Conservation (phyloP, 139 green algal genomes). For the Desmodesmus armatus region DNA sequence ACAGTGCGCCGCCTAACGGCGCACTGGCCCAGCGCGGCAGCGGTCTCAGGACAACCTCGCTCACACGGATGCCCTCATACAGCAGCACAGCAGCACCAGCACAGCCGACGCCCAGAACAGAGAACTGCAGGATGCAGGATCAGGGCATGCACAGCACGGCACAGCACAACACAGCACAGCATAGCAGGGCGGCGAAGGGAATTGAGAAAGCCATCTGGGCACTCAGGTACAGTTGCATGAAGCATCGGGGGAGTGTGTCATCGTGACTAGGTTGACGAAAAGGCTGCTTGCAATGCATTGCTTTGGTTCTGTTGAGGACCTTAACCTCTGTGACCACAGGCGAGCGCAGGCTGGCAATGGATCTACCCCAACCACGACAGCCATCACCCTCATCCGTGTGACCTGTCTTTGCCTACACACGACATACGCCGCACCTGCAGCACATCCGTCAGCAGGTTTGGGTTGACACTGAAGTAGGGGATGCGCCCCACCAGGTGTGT, state of each 20-base stretch:
- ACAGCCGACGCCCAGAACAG: conserved; percentile 63
- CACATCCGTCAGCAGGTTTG: conserved; percentile 70
- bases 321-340: too few relatives aligned
- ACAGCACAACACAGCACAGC: background rate
- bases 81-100: conserved; percentile 61
- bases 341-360: background rate
- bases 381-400: background rate
- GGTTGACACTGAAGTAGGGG: conserved; percentile 71
- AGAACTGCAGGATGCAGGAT: conserved; percentile 53
- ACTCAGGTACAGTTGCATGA: background rate
- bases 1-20: conserved; percentile 57
- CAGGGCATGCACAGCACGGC: background rate
- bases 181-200: background rate
- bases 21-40: conserved; percentile 61
- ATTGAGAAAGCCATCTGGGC: background rate
- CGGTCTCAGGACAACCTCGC: conserved; percentile 73
- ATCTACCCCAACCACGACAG: background rate
- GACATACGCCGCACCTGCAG: conserved; percentile 47
- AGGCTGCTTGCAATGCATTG: too few relatives aligned
- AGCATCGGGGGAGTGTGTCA: too few relatives aligned
- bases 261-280: too few relatives aligned
- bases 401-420: background rate
- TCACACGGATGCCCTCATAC: conserved; percentile 72
- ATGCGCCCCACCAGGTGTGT: conserved; percentile 71
- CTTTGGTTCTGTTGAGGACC: background rate